A percentile compares a stretch with the other conserved stretches of the same genome.
phyloP scores from a whole-genome alignment of 2,329 filamentous ascomycete genomes.

The Sordariomycetes sp. region DNA sequence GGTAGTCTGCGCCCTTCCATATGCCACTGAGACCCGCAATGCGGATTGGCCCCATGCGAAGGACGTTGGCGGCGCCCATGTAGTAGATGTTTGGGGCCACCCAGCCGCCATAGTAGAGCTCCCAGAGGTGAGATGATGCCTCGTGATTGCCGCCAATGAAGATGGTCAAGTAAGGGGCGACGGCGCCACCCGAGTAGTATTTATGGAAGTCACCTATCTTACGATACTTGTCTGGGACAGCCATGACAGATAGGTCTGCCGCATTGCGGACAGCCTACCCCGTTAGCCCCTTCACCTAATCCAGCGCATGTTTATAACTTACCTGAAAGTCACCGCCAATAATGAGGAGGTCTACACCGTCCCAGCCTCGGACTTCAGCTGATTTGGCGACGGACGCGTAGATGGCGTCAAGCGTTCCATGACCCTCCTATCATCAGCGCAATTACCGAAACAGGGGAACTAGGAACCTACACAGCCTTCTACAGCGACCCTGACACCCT shows the following conservation, averaged over 20 bases:
- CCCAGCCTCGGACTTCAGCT: slow-evolving; percentile 65
- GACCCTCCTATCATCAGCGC: slow-evolving; percentile 48
- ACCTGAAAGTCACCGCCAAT: slow-evolving; percentile 96
- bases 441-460: neutral
- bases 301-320: no score
- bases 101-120: slow-evolving; percentile 96
- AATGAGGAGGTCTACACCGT: slow-evolving; percentile 78
- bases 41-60: slow-evolving; percentile 73
- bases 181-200: slow-evolving; percentile 75
- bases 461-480: slow-evolving; percentile 76
- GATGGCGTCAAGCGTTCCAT: slow-evolving; percentile 85
- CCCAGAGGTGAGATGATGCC: slow-evolving; percentile 80
- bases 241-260: slow-evolving; percentile 78
- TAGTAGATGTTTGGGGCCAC: slow-evolving; percentile 97
- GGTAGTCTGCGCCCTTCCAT: slow-evolving; percentile 87
- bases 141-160: slow-evolving; percentile 96
- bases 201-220: slow-evolving; percentile 85
- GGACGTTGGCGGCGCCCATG: slow-evolving; percentile 82
- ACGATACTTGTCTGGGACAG: slow-evolving; percentile 82
- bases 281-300: neutral
- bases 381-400: slow-evolving; percentile 69
- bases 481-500: slow-evolving; percentile 65
- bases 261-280: slow-evolving; percentile 75
- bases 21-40: slow-evolving; percentile 91
- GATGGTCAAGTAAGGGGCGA: slow-evolving; percentile 79